Conservation (phyloP, 2,329 filamentous ascomycete species). For the Fusarium fujikuroi region DNA sequence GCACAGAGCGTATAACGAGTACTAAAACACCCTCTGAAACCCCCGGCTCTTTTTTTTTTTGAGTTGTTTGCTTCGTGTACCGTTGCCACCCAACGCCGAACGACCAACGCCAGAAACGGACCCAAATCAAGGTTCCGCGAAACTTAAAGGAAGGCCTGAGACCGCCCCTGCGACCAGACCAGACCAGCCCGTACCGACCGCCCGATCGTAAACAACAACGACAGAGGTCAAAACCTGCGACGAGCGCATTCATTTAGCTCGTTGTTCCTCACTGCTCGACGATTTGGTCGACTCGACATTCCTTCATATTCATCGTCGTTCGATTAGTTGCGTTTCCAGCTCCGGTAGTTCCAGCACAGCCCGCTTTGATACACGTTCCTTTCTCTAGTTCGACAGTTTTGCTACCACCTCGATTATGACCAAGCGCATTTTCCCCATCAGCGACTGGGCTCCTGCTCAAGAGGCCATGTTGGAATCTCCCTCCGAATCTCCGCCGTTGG, state of each 20-base stretch:
- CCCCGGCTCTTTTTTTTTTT: not conserved
- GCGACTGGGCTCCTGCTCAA: constrained; percentile 56
- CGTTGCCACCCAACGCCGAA: constrained; percentile 14
- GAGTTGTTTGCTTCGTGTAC: constrained; percentile 7
- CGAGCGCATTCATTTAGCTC: constrained; percentile 14
- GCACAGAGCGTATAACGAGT: constrained; percentile 2
- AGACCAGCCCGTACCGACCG: not conserved
- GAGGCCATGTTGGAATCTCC: constrained; percentile 52
- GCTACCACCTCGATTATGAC: constrained; percentile 43
- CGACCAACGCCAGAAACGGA: constrained; percentile 2
- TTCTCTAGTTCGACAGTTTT: not conserved
- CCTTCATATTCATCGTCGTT: not conserved
- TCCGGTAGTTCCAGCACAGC: not conserved
- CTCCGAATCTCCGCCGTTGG: constrained; percentile 32
- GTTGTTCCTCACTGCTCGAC: not conserved
- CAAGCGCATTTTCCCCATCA: constrained; percentile 53
- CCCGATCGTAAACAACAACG: constrained; percentile 26
- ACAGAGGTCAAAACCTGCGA: not conserved
- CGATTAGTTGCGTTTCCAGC: not conserved
- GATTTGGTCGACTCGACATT: constrained; percentile 3
- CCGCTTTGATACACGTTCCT: constrained; percentile 7
- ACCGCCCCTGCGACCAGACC: constrained; percentile 25
- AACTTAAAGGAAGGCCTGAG: constrained; percentile 11
- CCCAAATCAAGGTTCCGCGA: constrained; percentile 16
- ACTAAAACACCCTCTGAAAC: not conserved